Conservation (phyloP, 2,329 filamentous ascomycete species). For the Trichoderma harzianum region DNA sequence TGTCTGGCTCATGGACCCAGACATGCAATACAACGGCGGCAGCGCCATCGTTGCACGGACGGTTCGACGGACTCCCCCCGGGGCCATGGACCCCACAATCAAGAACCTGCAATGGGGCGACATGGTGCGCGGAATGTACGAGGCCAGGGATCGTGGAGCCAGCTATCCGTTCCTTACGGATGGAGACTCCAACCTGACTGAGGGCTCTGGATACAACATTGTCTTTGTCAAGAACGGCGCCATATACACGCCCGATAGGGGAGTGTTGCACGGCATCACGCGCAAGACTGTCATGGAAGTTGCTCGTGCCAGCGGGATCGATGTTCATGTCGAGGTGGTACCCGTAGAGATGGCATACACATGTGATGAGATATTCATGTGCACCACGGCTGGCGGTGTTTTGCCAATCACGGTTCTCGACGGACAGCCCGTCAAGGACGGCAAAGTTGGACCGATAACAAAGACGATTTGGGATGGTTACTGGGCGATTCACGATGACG, state of each 20-base stretch:
- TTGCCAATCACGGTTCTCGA: slow-evolving; percentile 9
- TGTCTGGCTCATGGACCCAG: slow-evolving; percentile 6
- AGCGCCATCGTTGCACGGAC: slow-evolving; percentile 7
- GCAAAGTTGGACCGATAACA: neutral
- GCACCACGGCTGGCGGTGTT: neutral
- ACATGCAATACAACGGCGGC: neutral
- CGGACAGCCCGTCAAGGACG: neutral
- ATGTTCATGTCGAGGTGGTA: neutral
- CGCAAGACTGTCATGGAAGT: slow-evolving; percentile 4
- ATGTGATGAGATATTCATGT: slow-evolving; percentile 6
- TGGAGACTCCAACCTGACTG: neutral
- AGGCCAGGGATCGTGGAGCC: slow-evolving; percentile 3
- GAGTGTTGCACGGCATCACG: slow-evolving; percentile 9
- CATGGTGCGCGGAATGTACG: slow-evolving; percentile 13
- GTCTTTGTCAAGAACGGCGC: slow-evolving; percentile 1
- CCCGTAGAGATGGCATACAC: slow-evolving; percentile 7
- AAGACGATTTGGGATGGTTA: slow-evolving; percentile 1
- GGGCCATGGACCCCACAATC: slow-evolving; percentile 10
- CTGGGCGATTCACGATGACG: neutral
- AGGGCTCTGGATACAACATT: slow-evolving; percentile 9
- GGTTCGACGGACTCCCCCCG: slow-evolving; percentile 1
- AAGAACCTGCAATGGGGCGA: slow-evolving; percentile 14
- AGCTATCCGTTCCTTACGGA: slow-evolving; percentile 5
- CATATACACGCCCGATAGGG: slow-evolving; percentile 2
- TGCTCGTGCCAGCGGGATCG: neutral